Evolutionary conservation across 2,329 filamentous ascomycete species (phyloP).

Genomic region (Pseudogymnoascus sp.): DNA sequence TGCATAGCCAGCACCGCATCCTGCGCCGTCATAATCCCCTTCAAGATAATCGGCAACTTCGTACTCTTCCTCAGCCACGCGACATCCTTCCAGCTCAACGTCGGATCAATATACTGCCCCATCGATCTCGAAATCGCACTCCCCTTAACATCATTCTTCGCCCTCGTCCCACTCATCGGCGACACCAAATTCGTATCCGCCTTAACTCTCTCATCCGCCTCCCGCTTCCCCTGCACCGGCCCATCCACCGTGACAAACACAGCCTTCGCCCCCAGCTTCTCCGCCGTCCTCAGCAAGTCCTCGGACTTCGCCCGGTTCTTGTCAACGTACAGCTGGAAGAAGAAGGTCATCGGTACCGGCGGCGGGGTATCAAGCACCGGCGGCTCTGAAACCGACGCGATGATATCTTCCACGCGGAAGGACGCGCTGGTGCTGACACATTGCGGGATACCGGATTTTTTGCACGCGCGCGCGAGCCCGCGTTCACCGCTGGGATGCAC

Average conservation of each 20-base stretch:
- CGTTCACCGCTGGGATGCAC: slow-evolving; percentile 58
- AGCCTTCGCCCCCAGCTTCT: slow-evolving; percentile 39
- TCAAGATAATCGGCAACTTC: slow-evolving; percentile 51
- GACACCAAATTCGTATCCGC: slow-evolving; percentile 39
- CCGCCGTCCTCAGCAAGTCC: slow-evolving; percentile 39
- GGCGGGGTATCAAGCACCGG: slow-evolving; percentile 15
- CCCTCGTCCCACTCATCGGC: slow-evolving; percentile 42
- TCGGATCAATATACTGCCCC: slow-evolving; percentile 48
- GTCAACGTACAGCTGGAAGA: slow-evolving; percentile 57
- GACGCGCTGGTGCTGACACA: slow-evolving; percentile 55
- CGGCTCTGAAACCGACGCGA: slow-evolving; percentile 22
- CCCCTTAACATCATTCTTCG: slow-evolving; percentile 45
- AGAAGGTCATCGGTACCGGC: slow-evolving; percentile 31
- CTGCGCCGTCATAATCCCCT: slow-evolving; percentile 59
- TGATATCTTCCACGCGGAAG: slow-evolving; percentile 47
- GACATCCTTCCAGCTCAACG: slow-evolving; percentile 55
- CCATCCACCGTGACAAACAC: slow-evolving; percentile 53
- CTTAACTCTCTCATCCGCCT: slow-evolving; percentile 36
- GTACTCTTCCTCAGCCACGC: slow-evolving; percentile 54
- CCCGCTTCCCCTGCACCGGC: slow-evolving; percentile 48
- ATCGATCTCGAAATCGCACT: slow-evolving; percentile 47
- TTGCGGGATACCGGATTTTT: slow-evolving; percentile 45
- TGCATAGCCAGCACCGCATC: slow-evolving; percentile 56
- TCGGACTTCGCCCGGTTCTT: slow-evolving; percentile 44
- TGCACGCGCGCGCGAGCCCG: slow-evolving; percentile 46